A percentile compares a stretch with the other conserved stretches of the same genome.
These are phyloP conservation scores for Kingdonia uniflora DNA, from an alignment of 164 flowering plant genomes.

Conservation along the genomic window DNA sequence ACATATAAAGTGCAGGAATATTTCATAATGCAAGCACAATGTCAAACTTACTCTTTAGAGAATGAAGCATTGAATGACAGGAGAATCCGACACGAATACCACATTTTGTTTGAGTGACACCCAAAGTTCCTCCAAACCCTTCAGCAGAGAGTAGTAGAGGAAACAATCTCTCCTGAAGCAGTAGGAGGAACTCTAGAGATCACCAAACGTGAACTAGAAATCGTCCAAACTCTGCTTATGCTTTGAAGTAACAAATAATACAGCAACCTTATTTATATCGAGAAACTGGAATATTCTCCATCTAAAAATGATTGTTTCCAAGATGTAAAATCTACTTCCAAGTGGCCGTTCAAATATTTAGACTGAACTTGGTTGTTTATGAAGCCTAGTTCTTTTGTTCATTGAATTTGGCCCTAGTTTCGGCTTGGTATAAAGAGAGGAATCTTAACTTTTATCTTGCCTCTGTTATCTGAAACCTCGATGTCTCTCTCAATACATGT, in stretches of 20 bases:
- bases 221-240: not conserved
- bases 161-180: conserved; percentile 1
- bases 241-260: not conserved
- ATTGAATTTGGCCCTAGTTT: conserved; percentile 6
- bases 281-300: not conserved
- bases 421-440: not conserved
- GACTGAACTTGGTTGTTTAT: conserved; percentile 8
- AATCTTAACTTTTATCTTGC: conserved; percentile 6
- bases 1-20: too few relatives aligned
- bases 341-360: not conserved
- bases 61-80: too few relatives aligned
- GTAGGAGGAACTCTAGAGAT: conserved; percentile 11
- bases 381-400: conserved; percentile 4
- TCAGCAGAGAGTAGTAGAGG: not conserved
- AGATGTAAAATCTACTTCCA: not conserved
- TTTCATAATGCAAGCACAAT: too few relatives aligned
- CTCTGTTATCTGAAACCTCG: too few relatives aligned
- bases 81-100: too few relatives aligned
- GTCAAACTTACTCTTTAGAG: too few relatives aligned
- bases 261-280: too few relatives aligned
- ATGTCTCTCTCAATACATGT: too few relatives aligned
- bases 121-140: conserved; percentile 15
- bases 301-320: not conserved
- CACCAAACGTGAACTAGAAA: not conserved
- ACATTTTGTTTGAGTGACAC: not conserved